A percentile compares a stretch with the other conserved stretches of the same genome.
Conservation (phyloP, 805 yeast species). For the Saturnispora silvae region DNA sequence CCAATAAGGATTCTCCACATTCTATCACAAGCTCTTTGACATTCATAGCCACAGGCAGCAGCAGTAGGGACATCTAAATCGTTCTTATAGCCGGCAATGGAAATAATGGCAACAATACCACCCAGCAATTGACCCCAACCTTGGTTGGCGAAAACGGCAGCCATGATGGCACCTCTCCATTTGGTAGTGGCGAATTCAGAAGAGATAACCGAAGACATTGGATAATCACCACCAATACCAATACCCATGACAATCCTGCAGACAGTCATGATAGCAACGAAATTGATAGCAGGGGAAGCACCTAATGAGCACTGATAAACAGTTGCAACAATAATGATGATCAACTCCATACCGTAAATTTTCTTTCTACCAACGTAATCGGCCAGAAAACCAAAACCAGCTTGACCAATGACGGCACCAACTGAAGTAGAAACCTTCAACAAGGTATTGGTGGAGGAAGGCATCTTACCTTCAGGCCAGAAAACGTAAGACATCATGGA, state of each 20-base stretch:
- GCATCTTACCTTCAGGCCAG: slow-evolving; percentile 48
- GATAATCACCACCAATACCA: slow-evolving; percentile 97
- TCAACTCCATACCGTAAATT: slow-evolving; percentile 79
- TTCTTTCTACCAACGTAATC: slow-evolving; percentile 79
- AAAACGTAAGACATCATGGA: slow-evolving; percentile 69
- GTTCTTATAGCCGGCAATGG: slow-evolving; percentile 68
- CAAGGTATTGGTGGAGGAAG: slow-evolving; percentile 63
- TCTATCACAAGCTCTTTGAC: slow-evolving; percentile 76
- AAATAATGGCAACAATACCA: slow-evolving; percentile 71
- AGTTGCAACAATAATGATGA: slow-evolving; percentile 73
- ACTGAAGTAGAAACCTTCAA: slow-evolving; percentile 85
- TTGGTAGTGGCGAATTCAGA: slow-evolving; percentile 89
- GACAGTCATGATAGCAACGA: slow-evolving; percentile 63
- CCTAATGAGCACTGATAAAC: slow-evolving; percentile 70
- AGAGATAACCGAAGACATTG: slow-evolving; percentile 84
- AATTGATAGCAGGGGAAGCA: slow-evolving; percentile 56
- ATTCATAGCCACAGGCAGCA: slow-evolving; percentile 50
- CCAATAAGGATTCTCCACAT: slow-evolving; percentile 93
- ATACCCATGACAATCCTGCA: slow-evolving; percentile 87
- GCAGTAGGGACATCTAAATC: slow-evolving; percentile 45
- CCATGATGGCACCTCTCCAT: slow-evolving; percentile 98
- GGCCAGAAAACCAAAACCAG: slow-evolving; percentile 74
- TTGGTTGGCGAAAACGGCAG: slow-evolving; percentile 92
- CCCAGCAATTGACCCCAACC: slow-evolving; percentile 92
- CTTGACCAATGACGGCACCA: slow-evolving; percentile 88